Conservation (phyloP, 73 alveolate genomes). For the Tetrahymena borealis region DNA sequence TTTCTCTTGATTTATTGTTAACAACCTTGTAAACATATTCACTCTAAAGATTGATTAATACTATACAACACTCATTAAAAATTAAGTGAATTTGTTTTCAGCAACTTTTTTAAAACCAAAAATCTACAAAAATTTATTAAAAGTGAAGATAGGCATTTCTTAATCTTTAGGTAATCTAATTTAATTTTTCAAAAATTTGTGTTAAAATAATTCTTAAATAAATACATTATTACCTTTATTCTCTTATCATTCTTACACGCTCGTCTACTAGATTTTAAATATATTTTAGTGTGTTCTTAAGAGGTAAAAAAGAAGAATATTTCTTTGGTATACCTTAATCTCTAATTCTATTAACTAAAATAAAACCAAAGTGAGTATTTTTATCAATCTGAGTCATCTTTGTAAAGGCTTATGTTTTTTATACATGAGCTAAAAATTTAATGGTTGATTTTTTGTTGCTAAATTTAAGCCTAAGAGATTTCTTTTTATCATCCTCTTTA, state of each 20-base stretch:
- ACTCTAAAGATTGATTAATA: constrained; percentile 32
- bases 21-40: constrained; percentile 29
- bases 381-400: not conserved
- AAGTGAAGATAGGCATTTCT: constrained; percentile 35
- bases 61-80: constrained; percentile 25
- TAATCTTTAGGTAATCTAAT: constrained; percentile 2
- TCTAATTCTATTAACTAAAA: not conserved
- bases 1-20: constrained; percentile 5
- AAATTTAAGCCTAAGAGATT: not conserved
- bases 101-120: constrained; percentile 43
- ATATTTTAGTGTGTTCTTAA: constrained; percentile 7
- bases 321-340: not conserved
- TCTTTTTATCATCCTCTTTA: constrained; percentile 37
- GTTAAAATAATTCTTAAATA: not conserved
- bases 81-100: constrained; percentile 31
- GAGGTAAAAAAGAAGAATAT: constrained; percentile 14
- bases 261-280: constrained; percentile 13
- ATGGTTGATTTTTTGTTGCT: constrained; percentile 24
- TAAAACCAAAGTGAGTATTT: not conserved
- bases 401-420: not conserved
- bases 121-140: constrained; percentile 27
- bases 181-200: not conserved
- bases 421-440: constrained; percentile 18
- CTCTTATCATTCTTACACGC: constrained; percentile 26
- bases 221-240: constrained; percentile 1